Evolutionary conservation across 441 rosid genomes (phyloP), one percentile per base, ranked within the genome.

Genomic region (Syzygium syzygioides): DNA sequence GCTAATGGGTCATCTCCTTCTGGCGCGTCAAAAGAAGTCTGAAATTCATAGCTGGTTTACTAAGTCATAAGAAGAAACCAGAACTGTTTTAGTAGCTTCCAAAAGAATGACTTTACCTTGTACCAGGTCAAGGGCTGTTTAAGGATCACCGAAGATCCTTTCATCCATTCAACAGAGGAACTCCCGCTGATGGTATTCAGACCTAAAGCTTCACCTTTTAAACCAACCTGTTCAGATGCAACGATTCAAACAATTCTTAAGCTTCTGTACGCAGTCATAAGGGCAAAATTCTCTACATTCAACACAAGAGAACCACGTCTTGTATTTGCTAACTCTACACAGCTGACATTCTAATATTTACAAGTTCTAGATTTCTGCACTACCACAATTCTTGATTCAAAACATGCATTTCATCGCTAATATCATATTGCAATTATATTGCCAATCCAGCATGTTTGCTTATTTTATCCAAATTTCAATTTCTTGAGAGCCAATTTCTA

Each of bases 1-100:
- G 96, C 96, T 88, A 95, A 79, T 20, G 96, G 96, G 85, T 94
- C 94, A 30, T 89, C 92, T 64, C 96, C 96, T 86, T 87, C 90
- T 20, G 96, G 95, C 53, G 93, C 92, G 45, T 89, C 87, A 85
- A 95, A 94, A 57, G 90, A 93, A 57, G 95, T 89, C 97, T 94
- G 91, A 17, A 83, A 86, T 41, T 76, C 15, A 20, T 41, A 4
- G 12, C 52, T 41, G 12, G 28, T 76, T 76, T 20, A 45, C 52
- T 76, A 52, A 76, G 83, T 76, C 83, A 41, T 76, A 25, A 76
- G 87, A 55, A 28, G 19, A 34, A 3, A 85, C 50, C 28, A 28
- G 50, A 32, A 30, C 34, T 34, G 52, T 15, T 85, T 85, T 56
- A 85, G 64, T 55, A 59, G 64, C 64, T 28, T 34, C 62, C 56